Percentiles rank a stretch among this genome's conserved stretches.
Conservation (phyloP, 2,329 filamentous ascomycete species). For the Ophiocordyceps australis region DNA sequence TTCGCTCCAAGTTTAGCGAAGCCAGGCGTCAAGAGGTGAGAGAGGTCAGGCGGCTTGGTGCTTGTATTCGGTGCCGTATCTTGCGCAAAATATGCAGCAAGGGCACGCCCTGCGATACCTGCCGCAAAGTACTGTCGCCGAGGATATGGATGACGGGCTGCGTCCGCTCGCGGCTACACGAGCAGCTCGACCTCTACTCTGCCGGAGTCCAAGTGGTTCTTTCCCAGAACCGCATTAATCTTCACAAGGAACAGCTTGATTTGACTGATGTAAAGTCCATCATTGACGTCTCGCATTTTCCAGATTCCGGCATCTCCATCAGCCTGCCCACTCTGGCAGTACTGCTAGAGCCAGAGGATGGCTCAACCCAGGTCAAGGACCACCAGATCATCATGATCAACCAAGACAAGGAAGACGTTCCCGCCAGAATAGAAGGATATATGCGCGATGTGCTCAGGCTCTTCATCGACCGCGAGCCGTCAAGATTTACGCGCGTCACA, state of each 20-base stretch:
- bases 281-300: conserved; percentile 43
- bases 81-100: conserved; percentile 49
- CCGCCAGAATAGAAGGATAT: conserved; percentile 39
- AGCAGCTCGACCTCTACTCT: conserved; percentile 44
- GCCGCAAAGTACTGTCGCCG: conserved; percentile 42
- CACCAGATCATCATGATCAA: conserved; percentile 36
- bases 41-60: conserved; percentile 44
- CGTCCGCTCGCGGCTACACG: conserved; percentile 41
- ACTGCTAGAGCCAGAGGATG: conserved; percentile 15
- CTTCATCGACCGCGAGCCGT: conserved; percentile 40
- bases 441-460: conserved; percentile 38
- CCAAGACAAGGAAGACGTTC: conserved; percentile 40
- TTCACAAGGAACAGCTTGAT: conserved; percentile 29
- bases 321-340: conserved; percentile 15
- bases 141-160: conserved; percentile 49
- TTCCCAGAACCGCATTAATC: conserved; percentile 39
- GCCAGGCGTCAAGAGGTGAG: conserved; percentile 45
- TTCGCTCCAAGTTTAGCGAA: conserved; percentile 37
- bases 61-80: conserved; percentile 48
- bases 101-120: conserved; percentile 43
- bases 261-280: conserved; percentile 28
- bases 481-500: conserved; percentile 39
- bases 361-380: conserved; percentile 14
- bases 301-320: conserved; percentile 25
- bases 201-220: conserved; percentile 45